Percentiles rank a stretch among this genome's conserved stretches.
Evolutionary conservation across 495 filamentous ascomycete genomes (phyloP).

Genomic region (Penicillium coffeae): DNA sequence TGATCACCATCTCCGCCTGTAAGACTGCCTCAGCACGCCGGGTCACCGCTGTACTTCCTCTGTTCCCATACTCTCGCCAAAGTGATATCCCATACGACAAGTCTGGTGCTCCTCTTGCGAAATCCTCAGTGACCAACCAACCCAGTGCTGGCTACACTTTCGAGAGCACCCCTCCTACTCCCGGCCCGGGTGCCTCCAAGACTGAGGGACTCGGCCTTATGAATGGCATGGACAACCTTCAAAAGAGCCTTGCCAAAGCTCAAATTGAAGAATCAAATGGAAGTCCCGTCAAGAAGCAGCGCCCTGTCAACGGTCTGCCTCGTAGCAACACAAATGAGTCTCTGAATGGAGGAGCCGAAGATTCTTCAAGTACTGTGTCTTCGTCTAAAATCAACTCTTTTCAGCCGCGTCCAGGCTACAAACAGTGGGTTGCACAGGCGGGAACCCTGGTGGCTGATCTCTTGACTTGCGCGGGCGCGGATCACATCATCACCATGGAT

Average conservation of each 20-base stretch:
- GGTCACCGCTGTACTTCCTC: conserved; percentile 88
- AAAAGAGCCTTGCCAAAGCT: conserved; percentile 61
- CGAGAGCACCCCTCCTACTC: conserved; percentile 85
- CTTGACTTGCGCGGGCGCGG: conserved; percentile 90
- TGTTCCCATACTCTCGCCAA: conserved; percentile 95
- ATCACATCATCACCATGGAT: conserved; percentile 95
- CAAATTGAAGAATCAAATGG: conserved; percentile 54
- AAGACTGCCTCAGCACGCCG: conserved; percentile 90
- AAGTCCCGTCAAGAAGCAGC: conserved; percentile 37
- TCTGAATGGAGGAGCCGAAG: conserved; percentile 37
- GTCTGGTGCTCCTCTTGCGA: conserved; percentile 78
- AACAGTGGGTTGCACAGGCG: conserved; percentile 97
- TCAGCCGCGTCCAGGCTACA: conserved; percentile 84
- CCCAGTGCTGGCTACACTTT: conserved; percentile 74
- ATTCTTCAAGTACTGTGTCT: conserved; percentile 54
- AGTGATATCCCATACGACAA: conserved; percentile 97
- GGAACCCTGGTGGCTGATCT: conserved; percentile 94
- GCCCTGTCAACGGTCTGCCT: conserved; percentile 29
- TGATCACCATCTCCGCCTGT: conserved; percentile 95
- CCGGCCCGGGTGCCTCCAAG: conserved; percentile 62
- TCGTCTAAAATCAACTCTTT: conserved; percentile 54
- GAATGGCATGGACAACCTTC: conserved; percentile 60
- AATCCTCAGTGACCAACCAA: conserved; percentile 52
- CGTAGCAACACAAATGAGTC: conserved; percentile 64
- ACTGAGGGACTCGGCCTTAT: conserved; percentile 57